phyloP scores from a whole-genome alignment of 2,329 filamentous ascomycete species.

The Monilinia vaccinii-corymbosi region DNA sequence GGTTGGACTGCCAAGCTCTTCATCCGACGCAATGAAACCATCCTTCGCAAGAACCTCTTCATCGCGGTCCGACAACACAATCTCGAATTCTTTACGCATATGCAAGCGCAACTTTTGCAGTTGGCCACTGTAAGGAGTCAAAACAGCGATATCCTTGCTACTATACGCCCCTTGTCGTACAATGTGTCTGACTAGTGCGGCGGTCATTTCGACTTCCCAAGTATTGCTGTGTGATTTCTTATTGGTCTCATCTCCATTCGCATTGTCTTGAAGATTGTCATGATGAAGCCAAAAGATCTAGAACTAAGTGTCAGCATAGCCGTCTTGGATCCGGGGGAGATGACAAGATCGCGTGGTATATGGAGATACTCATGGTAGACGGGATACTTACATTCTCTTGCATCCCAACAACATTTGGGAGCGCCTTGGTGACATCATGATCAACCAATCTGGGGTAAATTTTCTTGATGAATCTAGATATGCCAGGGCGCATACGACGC shows the following conservation, averaged over 20 bases:
- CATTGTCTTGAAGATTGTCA: slow-evolving; percentile 16
- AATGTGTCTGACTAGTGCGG: slow-evolving; percentile 54
- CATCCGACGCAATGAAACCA: slow-evolving; percentile 12
- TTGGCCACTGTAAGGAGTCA: slow-evolving; percentile 58
- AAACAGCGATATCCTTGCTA: slow-evolving; percentile 54
- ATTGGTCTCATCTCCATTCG: background rate
- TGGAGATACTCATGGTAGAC: background rate
- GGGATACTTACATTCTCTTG: slow-evolving; percentile 12
- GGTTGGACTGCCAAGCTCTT: slow-evolving; percentile 1
- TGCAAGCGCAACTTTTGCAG: slow-evolving; percentile 30
- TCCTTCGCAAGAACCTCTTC: slow-evolving; percentile 22
- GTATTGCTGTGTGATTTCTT: slow-evolving; percentile 33
- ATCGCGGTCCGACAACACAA: slow-evolving; percentile 28
- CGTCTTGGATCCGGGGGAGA: no score
- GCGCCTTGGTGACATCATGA: slow-evolving; percentile 13
- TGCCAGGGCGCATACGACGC: slow-evolving; percentile 25
- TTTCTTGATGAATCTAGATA: slow-evolving; percentile 21
- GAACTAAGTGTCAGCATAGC: background rate
- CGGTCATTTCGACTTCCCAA: slow-evolving; percentile 56
- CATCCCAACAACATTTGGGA: slow-evolving; percentile 25
- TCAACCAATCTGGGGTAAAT: slow-evolving; percentile 23
- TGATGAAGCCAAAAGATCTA: slow-evolving; percentile 25
- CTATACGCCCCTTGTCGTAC: slow-evolving; percentile 54
- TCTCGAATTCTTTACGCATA: slow-evolving; percentile 25
- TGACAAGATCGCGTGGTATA: background rate